These are phyloP conservation scores for Nicotiana noctiflora DNA, from an alignment of 257 asterid genomes.

Conservation along the genomic window DNA sequence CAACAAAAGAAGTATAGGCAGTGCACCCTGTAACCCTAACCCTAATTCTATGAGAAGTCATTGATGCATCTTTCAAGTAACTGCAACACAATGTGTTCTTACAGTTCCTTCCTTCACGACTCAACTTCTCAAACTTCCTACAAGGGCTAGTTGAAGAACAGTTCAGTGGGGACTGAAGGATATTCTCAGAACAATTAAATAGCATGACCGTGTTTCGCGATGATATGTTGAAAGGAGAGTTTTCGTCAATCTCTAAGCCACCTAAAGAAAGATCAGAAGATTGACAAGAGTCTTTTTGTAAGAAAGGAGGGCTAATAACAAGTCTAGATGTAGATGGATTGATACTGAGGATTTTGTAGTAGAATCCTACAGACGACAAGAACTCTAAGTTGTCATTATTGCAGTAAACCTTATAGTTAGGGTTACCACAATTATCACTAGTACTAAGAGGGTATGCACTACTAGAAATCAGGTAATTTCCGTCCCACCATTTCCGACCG, in stretches of 20 bases:
- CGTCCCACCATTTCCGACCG: too few relatives aligned
- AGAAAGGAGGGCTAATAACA: slow-evolving; percentile 22
- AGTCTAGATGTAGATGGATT: slow-evolving; percentile 17
- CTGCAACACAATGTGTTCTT: slow-evolving; percentile 29
- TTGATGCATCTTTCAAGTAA: slow-evolving; percentile 31
- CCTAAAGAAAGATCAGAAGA: slow-evolving; percentile 28
- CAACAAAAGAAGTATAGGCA: slow-evolving; percentile 32
- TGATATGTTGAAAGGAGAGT: slow-evolving; percentile 39
- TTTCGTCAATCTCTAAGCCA: slow-evolving; percentile 28
- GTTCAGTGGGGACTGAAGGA: slow-evolving; percentile 28
- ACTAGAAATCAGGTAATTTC: too few relatives aligned
- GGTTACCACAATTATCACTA: slow-evolving; percentile 23
- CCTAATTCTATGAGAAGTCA: slow-evolving; percentile 35
- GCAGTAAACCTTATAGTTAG: slow-evolving; percentile 23
- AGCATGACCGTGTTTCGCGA: slow-evolving; percentile 28
- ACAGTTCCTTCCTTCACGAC: slow-evolving; percentile 14
- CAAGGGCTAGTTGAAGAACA: slow-evolving; percentile 36
- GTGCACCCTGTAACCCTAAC: slow-evolving; percentile 31
- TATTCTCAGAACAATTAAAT: slow-evolving; percentile 28
- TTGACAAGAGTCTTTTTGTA: slow-evolving; percentile 14
- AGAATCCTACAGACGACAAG: slow-evolving; percentile 14
- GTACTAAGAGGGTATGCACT: slow-evolving; percentile 44
- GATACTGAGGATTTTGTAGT: slow-evolving; percentile 30
- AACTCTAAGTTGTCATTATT: slow-evolving; percentile 20
- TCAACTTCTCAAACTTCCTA: slow-evolving; percentile 17